Percentiles rank a stretch among this genome's conserved stretches.
phyloP scores from a whole-genome alignment of 1,139 yeast genomes.

The Pichia norvegensis region DNA sequence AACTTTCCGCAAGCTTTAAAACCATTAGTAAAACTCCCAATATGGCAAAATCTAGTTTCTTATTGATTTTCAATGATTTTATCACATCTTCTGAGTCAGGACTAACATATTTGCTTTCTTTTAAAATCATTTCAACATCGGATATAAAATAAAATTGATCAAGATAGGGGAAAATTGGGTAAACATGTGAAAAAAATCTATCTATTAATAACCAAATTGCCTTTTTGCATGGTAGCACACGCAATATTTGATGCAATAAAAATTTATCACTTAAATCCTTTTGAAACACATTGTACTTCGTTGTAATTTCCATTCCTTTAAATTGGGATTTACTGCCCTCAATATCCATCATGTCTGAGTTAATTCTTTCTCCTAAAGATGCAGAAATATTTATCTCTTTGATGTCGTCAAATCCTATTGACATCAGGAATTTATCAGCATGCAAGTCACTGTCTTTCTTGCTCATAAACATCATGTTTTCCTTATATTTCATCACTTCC shows the following conservation, averaged over 20 bases:
- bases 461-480: slow-evolving; percentile 16
- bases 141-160: slow-evolving; percentile 35
- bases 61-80: slow-evolving; percentile 27
- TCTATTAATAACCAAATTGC: slow-evolving; percentile 41
- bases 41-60: slow-evolving; percentile 40
- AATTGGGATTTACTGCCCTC: background rate
- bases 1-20: slow-evolving; percentile 36
- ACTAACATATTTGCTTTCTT: slow-evolving; percentile 14
- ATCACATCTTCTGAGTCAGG: slow-evolving; percentile 19
- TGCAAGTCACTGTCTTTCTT: slow-evolving; percentile 24
- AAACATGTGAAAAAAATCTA: slow-evolving; percentile 38
- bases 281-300: background rate
- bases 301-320: background rate
- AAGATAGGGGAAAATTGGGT: slow-evolving; percentile 40
- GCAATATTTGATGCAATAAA: slow-evolving; percentile 31
- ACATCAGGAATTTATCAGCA: slow-evolving; percentile 27
- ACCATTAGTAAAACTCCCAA: slow-evolving; percentile 38
- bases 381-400: slow-evolving; percentile 15
- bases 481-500: slow-evolving; percentile 26
- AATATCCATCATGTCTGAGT: background rate
- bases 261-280: background rate
- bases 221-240: slow-evolving; percentile 37
- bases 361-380: background rate
- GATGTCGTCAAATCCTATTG: slow-evolving; percentile 31
- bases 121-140: slow-evolving; percentile 27